These are phyloP conservation scores for Fusarium avenaceum DNA, from an alignment of 2,329 filamentous ascomycete genomes.

Conservation along the genomic window DNA sequence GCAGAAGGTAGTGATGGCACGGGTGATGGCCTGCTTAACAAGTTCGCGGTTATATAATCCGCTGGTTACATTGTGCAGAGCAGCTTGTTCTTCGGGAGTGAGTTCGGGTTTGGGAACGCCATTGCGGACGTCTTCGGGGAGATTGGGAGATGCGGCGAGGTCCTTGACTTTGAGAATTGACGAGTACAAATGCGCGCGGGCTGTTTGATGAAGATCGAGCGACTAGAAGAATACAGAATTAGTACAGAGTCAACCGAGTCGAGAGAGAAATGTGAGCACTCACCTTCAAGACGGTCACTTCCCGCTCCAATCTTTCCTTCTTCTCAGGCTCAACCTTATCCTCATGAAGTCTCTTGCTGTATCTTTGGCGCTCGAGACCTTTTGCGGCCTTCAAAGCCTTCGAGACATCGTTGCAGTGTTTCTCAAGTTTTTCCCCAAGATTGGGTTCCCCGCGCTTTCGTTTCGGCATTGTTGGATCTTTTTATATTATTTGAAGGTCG, in stretches of 20 bases:
- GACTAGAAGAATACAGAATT: slow-evolving; percentile 55
- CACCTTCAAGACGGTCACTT: slow-evolving; percentile 69
- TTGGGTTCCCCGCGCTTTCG: slow-evolving; percentile 66
- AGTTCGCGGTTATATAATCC: slow-evolving; percentile 66
- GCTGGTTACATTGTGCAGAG: slow-evolving; percentile 72
- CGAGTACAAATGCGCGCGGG: slow-evolving; percentile 68
- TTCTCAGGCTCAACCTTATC: slow-evolving; percentile 62
- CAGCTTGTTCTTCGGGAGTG: slow-evolving; percentile 64
- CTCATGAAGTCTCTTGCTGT: slow-evolving; percentile 70
- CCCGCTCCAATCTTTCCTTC: slow-evolving; percentile 72
- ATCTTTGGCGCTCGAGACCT: slow-evolving; percentile 83
- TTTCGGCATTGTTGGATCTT: slow-evolving; percentile 64
- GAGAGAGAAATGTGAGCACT: not conserved
- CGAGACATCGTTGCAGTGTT: slow-evolving; percentile 71
- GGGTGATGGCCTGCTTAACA: slow-evolving; percentile 64
- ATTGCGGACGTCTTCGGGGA: slow-evolving; percentile 63
- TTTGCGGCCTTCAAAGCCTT: slow-evolving; percentile 79
- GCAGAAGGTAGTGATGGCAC: slow-evolving; percentile 65
- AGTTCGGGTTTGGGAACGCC: slow-evolving; percentile 65
- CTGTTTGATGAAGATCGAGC: slow-evolving; percentile 70
- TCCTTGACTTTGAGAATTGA: slow-evolving; percentile 67
- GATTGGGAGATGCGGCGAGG: slow-evolving; percentile 63
- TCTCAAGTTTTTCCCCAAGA: slow-evolving; percentile 65
- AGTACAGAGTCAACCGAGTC: not conserved
- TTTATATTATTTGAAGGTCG: slow-evolving; percentile 30